Conservation (phyloP, 2,329 filamentous ascomycete species). For the Paramyrothecium sp. region DNA sequence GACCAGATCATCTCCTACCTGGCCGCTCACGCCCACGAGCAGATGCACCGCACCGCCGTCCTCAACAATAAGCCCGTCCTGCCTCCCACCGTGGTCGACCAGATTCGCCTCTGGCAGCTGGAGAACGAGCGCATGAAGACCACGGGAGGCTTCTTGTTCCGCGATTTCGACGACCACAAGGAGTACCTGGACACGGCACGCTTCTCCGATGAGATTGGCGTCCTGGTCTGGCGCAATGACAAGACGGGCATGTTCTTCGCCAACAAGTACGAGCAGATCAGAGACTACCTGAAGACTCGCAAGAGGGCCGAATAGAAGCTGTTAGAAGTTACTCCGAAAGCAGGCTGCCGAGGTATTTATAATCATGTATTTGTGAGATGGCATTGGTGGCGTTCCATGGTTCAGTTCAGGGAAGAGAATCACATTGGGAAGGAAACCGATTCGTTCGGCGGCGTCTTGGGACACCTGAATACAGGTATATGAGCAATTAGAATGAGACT, state of each 20-base stretch:
- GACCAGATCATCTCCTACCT: slow-evolving; percentile 96
- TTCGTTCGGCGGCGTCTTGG: neutral
- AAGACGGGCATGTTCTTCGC: slow-evolving; percentile 85
- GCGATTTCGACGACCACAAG: slow-evolving; percentile 72
- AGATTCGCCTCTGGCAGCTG: slow-evolving; percentile 96
- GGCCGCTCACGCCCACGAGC: slow-evolving; percentile 87
- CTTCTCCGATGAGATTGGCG: slow-evolving; percentile 88
- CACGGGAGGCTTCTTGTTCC: slow-evolving; percentile 81
- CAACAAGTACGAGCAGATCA: slow-evolving; percentile 84
- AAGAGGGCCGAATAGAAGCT: slow-evolving; percentile 45
- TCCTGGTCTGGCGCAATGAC: slow-evolving; percentile 84
- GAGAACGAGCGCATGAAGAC: slow-evolving; percentile 93
- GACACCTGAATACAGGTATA: neutral
- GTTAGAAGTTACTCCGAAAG: neutral
- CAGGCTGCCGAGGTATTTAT: neutral
- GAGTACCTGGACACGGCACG: slow-evolving; percentile 70
- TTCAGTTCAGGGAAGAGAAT: neutral
- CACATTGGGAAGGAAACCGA: neutral
- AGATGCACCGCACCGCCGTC: slow-evolving; percentile 72
- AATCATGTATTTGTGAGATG: neutral
- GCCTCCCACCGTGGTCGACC: slow-evolving; percentile 93
- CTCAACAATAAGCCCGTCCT: slow-evolving; percentile 67
- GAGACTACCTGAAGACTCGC: slow-evolving; percentile 70
- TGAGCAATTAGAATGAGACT: too few species aligned
- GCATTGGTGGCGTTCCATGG: slow-evolving; percentile 2